Percentiles rank a stretch among this genome's conserved stretches.
Evolutionary conservation across 441 rosid genomes (phyloP).

Genomic region (Metrosideros polymorpha): DNA sequence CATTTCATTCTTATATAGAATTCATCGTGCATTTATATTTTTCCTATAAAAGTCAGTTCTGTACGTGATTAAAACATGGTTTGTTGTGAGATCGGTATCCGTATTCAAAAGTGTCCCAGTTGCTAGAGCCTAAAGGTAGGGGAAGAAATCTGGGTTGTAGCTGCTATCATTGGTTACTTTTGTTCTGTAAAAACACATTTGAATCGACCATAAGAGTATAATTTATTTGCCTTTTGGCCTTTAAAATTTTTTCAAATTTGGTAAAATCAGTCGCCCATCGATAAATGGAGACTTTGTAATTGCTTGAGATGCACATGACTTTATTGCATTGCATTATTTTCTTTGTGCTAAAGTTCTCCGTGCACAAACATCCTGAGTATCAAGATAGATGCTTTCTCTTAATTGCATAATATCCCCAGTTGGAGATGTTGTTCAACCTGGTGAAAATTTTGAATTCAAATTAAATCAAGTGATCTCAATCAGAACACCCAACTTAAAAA

Average conservation of each 20-base stretch:
- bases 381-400: not conserved
- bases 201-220: not conserved
- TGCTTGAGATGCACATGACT: not conserved
- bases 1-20: not conserved
- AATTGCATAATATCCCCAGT: not conserved
- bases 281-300: no score
- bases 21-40: not conserved
- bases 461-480: not conserved
- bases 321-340: not conserved
- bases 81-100: not conserved
- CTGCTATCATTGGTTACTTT: not conserved
- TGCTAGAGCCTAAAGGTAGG: not conserved
- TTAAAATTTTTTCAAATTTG: not conserved
- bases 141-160: not conserved
- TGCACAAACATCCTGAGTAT: not conserved
- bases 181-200: not conserved
- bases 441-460: not conserved
- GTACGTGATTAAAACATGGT: not conserved
- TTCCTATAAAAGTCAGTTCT: not conserved
- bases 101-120: not conserved
- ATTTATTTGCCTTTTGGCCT: not conserved
- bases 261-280: no score
- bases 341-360: not conserved
- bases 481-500: not conserved
- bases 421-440: not conserved